phyloP scores from a whole-genome alignment of 345 rosid species.

The Raphanus sativus region DNA sequence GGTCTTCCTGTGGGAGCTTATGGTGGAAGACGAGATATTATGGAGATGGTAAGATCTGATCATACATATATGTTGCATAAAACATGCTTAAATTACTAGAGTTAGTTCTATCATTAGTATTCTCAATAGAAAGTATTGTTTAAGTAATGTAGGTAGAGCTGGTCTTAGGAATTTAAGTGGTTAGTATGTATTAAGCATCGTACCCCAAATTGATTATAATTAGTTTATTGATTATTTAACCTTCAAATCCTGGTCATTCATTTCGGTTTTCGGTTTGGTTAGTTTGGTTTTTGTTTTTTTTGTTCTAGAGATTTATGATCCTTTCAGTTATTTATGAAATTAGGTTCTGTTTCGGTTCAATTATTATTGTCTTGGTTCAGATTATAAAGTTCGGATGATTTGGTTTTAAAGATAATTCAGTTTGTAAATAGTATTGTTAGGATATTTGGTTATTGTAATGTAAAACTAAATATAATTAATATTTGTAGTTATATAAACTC shows the following conservation, averaged over 20 bases:
- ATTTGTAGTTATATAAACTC: too few relatives aligned
- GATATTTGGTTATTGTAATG: too few relatives aligned
- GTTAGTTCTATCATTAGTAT: background rate
- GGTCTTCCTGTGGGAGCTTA: conserved; percentile 95
- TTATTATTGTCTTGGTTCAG: background rate
- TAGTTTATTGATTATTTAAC: background rate
- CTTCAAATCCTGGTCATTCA: background rate
- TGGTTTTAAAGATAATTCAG: background rate
- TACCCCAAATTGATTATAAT: background rate
- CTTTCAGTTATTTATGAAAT: background rate
- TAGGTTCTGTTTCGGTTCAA: background rate
- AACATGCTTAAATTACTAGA: background rate
- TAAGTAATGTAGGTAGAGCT: background rate
- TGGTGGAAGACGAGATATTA: conserved; percentile 88
- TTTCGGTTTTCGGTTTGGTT: background rate
- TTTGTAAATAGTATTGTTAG: too few relatives aligned
- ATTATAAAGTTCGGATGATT: background rate
- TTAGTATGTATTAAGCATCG: background rate
- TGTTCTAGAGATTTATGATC: background rate
- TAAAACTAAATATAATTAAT: too few relatives aligned
- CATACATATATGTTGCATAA: background rate
- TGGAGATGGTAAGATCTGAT: conserved; percentile 67
- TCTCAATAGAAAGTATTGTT: background rate
- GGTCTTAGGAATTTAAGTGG: background rate
- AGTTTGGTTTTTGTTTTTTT: too few relatives aligned